A percentile compares a stretch with the other conserved stretches of the same genome.
Conservation (phyloP, 106 monocot genomes). For the Acorus calamus region DNA sequence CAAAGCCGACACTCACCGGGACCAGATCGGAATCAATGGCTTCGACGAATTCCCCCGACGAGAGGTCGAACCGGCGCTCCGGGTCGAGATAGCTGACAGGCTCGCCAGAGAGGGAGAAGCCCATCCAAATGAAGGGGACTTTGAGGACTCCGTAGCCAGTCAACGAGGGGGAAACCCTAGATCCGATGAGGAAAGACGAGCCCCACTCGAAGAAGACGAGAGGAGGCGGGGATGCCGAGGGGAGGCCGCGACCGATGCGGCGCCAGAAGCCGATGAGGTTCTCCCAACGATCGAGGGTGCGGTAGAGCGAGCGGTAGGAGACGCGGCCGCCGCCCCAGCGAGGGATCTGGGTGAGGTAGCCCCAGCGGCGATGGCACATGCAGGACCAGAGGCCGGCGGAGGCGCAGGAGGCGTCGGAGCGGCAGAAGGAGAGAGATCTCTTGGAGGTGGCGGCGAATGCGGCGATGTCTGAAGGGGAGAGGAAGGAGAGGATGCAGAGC, state of each 20-base stretch:
- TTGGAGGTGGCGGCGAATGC: constrained; percentile 42
- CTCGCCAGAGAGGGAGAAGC: too few relatives aligned
- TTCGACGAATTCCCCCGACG: too few relatives aligned
- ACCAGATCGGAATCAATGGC: constrained; percentile 25
- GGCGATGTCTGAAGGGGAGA: constrained; percentile 29
- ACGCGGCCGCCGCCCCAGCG: constrained; percentile 2
- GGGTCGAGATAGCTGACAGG: constrained; percentile 23
- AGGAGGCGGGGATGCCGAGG: constrained; percentile 6
- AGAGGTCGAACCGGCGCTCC: background rate
- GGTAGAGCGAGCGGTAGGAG: constrained; percentile 17
- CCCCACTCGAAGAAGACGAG: constrained; percentile 79
- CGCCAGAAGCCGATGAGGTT: constrained; percentile 75
- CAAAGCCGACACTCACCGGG: constrained; percentile 55
- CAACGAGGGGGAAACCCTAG: too few relatives aligned
- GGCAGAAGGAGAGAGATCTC: constrained; percentile 2
- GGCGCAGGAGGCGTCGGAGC: constrained; percentile 39
- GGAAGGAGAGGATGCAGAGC: constrained; percentile 59
- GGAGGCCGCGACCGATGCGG: constrained; percentile 27
- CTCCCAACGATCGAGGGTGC: constrained; percentile 28
- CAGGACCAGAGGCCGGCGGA: constrained; percentile 40
- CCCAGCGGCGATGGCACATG: constrained; percentile 66
- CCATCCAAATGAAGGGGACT: too few relatives aligned
- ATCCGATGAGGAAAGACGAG: constrained; percentile 40
- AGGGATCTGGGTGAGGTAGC: constrained; percentile 5
- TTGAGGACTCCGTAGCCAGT: too few relatives aligned